Evolutionary conservation across 2,329 filamentous ascomycete genomes (phyloP).

Genomic region (Aureobasidium sp.): DNA sequence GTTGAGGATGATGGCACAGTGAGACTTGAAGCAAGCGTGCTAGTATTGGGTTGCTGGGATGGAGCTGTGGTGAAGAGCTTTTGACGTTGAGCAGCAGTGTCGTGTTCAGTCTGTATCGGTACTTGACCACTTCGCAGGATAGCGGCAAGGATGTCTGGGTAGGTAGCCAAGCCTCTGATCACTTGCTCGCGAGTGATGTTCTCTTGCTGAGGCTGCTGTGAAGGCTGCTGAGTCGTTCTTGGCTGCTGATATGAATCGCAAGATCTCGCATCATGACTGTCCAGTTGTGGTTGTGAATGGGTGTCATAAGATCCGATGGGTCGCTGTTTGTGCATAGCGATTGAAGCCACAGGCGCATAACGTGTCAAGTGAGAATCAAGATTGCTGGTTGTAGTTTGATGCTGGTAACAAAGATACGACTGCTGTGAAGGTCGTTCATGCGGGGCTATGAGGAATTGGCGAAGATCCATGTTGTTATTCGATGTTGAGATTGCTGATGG

Average conservation of each 20-base stretch:
- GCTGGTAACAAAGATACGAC: neutral
- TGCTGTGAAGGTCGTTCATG: neutral
- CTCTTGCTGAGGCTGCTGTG: neutral
- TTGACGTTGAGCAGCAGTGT: neutral
- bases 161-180: neutral
- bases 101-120: neutral
- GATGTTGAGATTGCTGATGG: neutral
- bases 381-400: neutral
- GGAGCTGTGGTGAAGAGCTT: neutral
- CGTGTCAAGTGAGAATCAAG: neutral
- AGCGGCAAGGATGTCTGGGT: neutral
- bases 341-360: neutral
- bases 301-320: neutral
- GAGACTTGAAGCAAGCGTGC: neutral
- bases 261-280: neutral
- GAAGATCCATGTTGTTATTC: neutral
- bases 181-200: neutral
- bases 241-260: neutral
- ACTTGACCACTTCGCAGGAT: neutral
- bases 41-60: neutral
- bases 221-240: neutral
- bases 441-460: neutral
- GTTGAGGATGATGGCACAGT: neutral
- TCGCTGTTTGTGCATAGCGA: neutral
- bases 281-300: neutral